Evolutionary conservation across 306 rosid species (phyloP).

Genomic region (Bauhinia variegata): DNA sequence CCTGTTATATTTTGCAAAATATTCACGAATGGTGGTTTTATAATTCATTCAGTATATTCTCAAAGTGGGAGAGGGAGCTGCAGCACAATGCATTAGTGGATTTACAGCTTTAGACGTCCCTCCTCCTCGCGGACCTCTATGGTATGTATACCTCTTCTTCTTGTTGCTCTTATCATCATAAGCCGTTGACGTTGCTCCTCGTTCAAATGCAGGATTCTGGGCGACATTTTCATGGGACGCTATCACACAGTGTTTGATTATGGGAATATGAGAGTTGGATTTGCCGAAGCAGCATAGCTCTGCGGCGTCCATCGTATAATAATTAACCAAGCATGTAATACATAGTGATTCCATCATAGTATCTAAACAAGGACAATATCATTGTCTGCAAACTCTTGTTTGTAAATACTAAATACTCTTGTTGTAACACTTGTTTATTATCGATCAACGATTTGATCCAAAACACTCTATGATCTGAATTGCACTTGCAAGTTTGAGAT

Average conservation of each 20-base stretch:
- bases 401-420: conserved; percentile 24
- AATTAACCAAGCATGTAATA: neutral
- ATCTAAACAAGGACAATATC: neutral
- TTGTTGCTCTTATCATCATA: neutral
- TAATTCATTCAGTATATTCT: conserved; percentile 60
- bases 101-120: conserved; percentile 64
- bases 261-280: conserved; percentile 53
- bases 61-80: conserved; percentile 60
- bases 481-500: no score
- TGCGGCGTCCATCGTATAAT: conserved; percentile 1
- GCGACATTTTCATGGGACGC: conserved; percentile 52
- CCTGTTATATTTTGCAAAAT: neutral
- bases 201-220: conserved; percentile 34
- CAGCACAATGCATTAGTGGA: conserved; percentile 76
- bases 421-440: neutral
- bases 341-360: neutral
- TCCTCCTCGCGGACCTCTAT: conserved; percentile 82
- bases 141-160: conserved; percentile 49
- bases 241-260: conserved; percentile 62
- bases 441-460: no score
- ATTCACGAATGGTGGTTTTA: conserved; percentile 28
- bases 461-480: no score
- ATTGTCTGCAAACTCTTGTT: neutral
- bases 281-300: conserved; percentile 54
- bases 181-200: conserved; percentile 1